phyloP scores from a whole-genome alignment of 352 stramenopile genomes.

The Phytophthora uliginosa region DNA sequence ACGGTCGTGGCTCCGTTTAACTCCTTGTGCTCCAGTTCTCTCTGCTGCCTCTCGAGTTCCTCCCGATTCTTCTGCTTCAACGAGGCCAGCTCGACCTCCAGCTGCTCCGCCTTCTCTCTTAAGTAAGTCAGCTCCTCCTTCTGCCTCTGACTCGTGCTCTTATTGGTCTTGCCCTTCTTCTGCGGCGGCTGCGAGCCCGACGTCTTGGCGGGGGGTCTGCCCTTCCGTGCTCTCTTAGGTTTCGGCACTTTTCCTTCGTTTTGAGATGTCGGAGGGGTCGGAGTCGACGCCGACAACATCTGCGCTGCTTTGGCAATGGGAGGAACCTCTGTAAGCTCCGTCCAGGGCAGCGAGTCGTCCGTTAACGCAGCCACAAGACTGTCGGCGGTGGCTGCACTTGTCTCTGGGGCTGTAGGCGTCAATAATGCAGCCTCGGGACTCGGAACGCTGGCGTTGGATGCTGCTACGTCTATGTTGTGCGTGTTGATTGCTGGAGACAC shows the following conservation, averaged over 20 bases:
- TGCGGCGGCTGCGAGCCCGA: conserved; percentile 12
- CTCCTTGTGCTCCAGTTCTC: conserved; percentile 20
- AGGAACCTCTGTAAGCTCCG: not conserved
- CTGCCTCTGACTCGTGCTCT: conserved; percentile 50
- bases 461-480: not conserved
- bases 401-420: conserved; percentile 12
- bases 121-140: conserved; percentile 52
- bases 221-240: conserved; percentile 13
- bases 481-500: conserved; percentile 3
- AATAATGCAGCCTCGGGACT: conserved; percentile 22
- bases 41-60: conserved; percentile 30
- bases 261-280: conserved; percentile 2
- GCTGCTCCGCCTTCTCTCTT: conserved; percentile 29
- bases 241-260: conserved; percentile 12
- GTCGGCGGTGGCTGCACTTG: conserved; percentile 6
- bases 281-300: not conserved
- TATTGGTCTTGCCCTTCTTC: conserved; percentile 48
- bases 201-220: conserved; percentile 14
- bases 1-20: conserved; percentile 1
- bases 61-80: conserved; percentile 30
- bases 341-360: conserved; percentile 9
- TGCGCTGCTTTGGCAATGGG: not conserved
- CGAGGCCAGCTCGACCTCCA: conserved; percentile 30
- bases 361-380: conserved; percentile 23
- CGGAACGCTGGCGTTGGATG: conserved; percentile 3